Conservation (phyloP, 495 filamentous ascomycete genomes). For the Lepraria neglecta region DNA sequence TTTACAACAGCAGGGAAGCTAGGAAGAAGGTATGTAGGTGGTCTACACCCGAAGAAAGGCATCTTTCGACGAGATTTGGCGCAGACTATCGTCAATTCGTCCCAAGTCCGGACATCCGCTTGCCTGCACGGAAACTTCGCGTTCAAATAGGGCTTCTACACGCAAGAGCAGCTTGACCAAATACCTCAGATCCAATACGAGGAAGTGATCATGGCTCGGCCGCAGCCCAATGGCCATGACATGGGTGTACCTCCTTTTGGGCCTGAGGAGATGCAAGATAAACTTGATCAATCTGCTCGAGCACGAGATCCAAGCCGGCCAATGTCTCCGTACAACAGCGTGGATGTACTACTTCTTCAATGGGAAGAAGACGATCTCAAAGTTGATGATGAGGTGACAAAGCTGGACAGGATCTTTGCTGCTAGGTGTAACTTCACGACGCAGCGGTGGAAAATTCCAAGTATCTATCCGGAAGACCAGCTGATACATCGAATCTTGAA, state of each 20-base stretch:
- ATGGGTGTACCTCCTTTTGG: not conserved
- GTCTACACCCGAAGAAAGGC: too few species aligned
- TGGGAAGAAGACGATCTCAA: constrained; percentile 23
- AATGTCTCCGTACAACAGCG: constrained; percentile 8
- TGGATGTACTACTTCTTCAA: constrained; percentile 19
- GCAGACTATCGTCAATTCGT: too few species aligned
- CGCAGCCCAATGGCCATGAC: not conserved
- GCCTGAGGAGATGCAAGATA: not conserved
- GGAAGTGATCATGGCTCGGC: not conserved
- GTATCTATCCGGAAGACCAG: constrained; percentile 8
- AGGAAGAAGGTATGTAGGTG: too few species aligned
- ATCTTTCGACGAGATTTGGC: too few species aligned
- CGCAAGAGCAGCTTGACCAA: not conserved
- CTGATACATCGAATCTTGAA: not conserved
- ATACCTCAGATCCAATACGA: not conserved
- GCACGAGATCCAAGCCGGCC: not conserved
- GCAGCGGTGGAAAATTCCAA: constrained; percentile 15
- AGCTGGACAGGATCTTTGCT: constrained; percentile 14
- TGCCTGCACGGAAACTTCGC: not conserved
- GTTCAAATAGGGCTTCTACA: not conserved
- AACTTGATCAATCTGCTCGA: not conserved
- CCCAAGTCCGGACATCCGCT: too few species aligned
- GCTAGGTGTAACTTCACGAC: constrained; percentile 7
- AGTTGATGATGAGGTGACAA: constrained; percentile 12
- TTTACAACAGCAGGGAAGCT: too few species aligned